Conservation (phyloP, 2,329 filamentous ascomycete genomes). For the Monosporascus sp. region DNA sequence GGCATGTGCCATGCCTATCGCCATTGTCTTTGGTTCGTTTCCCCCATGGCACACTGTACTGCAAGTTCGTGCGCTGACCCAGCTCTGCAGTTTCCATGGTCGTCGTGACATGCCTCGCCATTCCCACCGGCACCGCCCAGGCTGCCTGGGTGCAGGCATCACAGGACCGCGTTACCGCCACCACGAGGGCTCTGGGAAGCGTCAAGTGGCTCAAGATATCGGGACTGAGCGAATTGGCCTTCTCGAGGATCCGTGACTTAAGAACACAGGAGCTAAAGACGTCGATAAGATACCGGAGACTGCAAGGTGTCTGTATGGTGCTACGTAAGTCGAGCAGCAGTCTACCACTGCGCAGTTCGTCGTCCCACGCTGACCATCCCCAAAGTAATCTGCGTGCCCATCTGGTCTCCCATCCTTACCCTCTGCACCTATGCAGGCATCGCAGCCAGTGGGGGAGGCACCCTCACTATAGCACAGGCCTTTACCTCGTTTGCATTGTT, state of each 20-base stretch:
- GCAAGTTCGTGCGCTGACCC: slow-evolving; percentile 7
- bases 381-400: too few relatives aligned
- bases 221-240: slow-evolving; percentile 9
- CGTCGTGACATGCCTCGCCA: slow-evolving; percentile 2
- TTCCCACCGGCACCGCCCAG: slow-evolving; percentile 4
- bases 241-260: slow-evolving; percentile 8
- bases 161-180: slow-evolving; percentile 7
- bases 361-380: too few relatives aligned
- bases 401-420: too few relatives aligned
- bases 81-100: slow-evolving; percentile 3
- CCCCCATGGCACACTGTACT: neutral
- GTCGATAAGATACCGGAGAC: slow-evolving; percentile 10
- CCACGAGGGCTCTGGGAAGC: slow-evolving; percentile 10
- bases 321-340: slow-evolving; percentile 3
- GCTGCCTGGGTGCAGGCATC: slow-evolving; percentile 11
- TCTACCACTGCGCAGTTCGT: too few relatives aligned
- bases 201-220: slow-evolving; percentile 17
- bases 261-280: slow-evolving; percentile 10
- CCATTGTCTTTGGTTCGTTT: slow-evolving; percentile 5
- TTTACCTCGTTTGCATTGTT: too few relatives aligned
- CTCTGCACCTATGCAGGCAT: too few relatives aligned
- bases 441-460: too few relatives aligned
- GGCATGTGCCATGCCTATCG: slow-evolving; percentile 6
- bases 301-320: slow-evolving; percentile 9
- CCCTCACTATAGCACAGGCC: too few relatives aligned